These are phyloP conservation scores for Cydonia oblonga DNA, from an alignment of 331 rosid genomes.

Conservation along the genomic window DNA sequence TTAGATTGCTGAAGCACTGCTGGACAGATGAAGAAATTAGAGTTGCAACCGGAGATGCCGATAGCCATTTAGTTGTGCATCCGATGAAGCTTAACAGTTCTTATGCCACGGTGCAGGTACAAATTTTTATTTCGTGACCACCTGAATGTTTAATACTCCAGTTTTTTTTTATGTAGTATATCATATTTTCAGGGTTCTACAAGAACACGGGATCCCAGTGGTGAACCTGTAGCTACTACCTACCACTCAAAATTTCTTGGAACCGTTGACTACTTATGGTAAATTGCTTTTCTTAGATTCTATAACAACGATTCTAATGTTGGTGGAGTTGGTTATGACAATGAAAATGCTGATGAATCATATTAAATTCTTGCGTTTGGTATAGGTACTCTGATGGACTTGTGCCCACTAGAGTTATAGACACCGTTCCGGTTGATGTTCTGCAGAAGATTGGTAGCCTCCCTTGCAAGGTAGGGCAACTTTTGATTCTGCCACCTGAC, in stretches of 20 bases:
- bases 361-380: slow-evolving; percentile 2
- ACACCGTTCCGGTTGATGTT: slow-evolving; percentile 51
- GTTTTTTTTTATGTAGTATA: not conserved
- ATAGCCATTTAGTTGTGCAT: slow-evolving; percentile 42
- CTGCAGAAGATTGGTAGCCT: slow-evolving; percentile 65
- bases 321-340: not conserved
- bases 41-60: slow-evolving; percentile 58
- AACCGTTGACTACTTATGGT: slow-evolving; percentile 92
- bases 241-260: slow-evolving; percentile 44
- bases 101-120: slow-evolving; percentile 58
- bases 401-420: slow-evolving; percentile 63
- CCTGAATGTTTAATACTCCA: not conserved
- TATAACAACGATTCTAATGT: slow-evolving; percentile 3
- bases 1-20: slow-evolving; percentile 41
- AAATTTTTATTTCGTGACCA: slow-evolving; percentile 6
- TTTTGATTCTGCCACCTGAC: not conserved
- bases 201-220: slow-evolving; percentile 50
- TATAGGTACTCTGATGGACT: slow-evolving; percentile 65
- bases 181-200: slow-evolving; percentile 44
- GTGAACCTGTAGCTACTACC: slow-evolving; percentile 81
- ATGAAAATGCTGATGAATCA: not conserved
- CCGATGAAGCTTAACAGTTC: slow-evolving; percentile 66
- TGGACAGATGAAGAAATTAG: slow-evolving; percentile 71
- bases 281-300: slow-evolving; percentile 14
- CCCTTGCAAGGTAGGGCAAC: slow-evolving; percentile 66